phyloP scores from a whole-genome alignment of 306 rosid genomes.

The Herpetospermum pedunculosum region DNA sequence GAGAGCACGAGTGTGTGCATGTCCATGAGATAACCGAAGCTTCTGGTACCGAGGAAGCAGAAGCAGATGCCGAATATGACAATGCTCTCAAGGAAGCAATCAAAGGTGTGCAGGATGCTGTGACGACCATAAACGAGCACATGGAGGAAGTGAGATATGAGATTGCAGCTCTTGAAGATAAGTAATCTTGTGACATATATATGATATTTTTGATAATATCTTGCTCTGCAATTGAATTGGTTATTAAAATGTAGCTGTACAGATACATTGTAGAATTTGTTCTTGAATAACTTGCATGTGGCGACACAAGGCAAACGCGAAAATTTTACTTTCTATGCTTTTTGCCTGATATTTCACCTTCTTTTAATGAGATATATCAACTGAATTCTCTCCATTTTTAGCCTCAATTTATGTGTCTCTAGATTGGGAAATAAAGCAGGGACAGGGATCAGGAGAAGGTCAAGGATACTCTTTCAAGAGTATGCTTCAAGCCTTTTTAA shows the following conservation, averaged over 20 bases:
- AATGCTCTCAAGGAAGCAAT: constrained; percentile 83
- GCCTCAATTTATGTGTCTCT: background rate
- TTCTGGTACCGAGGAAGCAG: constrained; percentile 86
- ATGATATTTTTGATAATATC: background rate
- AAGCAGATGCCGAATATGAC: constrained; percentile 76
- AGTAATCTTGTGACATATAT: constrained; percentile 3
- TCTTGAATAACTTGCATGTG: background rate
- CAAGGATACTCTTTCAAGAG: background rate
- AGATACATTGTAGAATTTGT: background rate
- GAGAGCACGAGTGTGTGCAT: constrained; percentile 62
- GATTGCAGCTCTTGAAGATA: constrained; percentile 73
- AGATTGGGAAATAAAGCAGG: background rate
- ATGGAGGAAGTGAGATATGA: constrained; percentile 91
- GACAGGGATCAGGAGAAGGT: background rate
- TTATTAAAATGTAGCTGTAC: background rate
- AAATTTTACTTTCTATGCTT: background rate
- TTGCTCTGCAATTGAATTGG: background rate
- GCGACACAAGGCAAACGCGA: background rate
- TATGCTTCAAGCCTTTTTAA: background rate
- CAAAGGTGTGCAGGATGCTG: constrained; percentile 77
- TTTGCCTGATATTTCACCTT: background rate
- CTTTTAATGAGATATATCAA: background rate
- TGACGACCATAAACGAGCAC: constrained; percentile 70
- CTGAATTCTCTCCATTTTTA: background rate
- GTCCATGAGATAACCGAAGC: constrained; percentile 77